Conservation (phyloP, 176 grass and related monocot species). For the Zoysia japonica region DNA sequence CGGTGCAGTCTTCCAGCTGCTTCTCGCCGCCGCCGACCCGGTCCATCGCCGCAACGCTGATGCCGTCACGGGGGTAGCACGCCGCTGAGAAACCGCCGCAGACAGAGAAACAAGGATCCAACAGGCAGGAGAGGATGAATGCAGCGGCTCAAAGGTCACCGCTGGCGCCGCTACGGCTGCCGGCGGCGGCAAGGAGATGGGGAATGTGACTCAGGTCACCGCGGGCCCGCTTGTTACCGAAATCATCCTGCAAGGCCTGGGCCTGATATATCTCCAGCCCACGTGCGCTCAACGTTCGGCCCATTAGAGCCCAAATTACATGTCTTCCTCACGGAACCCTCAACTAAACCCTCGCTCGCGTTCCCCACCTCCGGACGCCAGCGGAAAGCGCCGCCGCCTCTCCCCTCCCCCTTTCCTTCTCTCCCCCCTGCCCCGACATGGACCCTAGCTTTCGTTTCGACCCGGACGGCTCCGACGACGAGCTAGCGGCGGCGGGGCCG, state of each 20-base stretch:
- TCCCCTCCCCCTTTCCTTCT: background rate
- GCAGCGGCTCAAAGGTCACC: background rate
- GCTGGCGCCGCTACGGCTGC: background rate
- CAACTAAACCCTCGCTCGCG: constrained; percentile 41
- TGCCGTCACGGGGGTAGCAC: background rate
- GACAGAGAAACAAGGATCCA: too few relatives aligned
- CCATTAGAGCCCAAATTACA: background rate
- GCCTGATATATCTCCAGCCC: background rate
- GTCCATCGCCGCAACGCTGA: constrained; percentile 33
- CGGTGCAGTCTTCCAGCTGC: constrained; percentile 94
- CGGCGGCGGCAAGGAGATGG: constrained; percentile 5
- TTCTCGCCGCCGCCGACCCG: constrained; percentile 64
- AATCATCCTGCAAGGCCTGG: background rate
- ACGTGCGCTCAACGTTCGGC: background rate
- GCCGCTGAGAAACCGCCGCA: background rate
- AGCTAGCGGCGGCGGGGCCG: constrained; percentile 4
- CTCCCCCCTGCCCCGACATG: constrained; percentile 35
- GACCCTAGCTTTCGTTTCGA: constrained; percentile 78
- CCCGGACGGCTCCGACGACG: constrained; percentile 56
- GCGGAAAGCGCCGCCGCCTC: background rate
- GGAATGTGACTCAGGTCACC: background rate
- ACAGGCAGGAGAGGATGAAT: background rate
- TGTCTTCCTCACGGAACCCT: constrained; percentile 5
- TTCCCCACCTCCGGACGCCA: background rate
- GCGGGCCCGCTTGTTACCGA: background rate